These are phyloP conservation scores for Podaxis rugospora DNA, from an alignment of 768 basidiomycete genomes.

Conservation along the genomic window DNA sequence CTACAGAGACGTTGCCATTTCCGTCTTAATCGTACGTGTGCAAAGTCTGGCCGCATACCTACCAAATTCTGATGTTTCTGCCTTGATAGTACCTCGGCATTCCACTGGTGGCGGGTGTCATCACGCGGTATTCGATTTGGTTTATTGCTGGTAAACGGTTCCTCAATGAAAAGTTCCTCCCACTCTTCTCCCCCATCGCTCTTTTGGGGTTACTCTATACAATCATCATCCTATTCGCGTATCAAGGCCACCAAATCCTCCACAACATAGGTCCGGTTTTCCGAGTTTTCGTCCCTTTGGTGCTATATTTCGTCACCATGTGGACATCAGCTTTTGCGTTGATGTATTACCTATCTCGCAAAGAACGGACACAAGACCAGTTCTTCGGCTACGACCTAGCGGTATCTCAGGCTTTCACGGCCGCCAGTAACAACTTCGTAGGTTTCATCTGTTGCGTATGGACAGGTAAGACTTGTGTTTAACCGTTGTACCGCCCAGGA, in stretches of 20 bases:
- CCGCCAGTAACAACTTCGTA: slow-evolving; percentile 76
- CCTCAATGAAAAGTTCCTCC: slow-evolving; percentile 60
- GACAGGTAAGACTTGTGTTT: neutral
- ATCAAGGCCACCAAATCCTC: slow-evolving; percentile 64
- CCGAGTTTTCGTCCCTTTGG: slow-evolving; percentile 75
- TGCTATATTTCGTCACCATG: slow-evolving; percentile 77
- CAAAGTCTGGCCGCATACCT: neutral
- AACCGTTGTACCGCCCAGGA: slow-evolving; percentile 33
- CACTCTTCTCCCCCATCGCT: slow-evolving; percentile 61
- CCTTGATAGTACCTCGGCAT: slow-evolving; percentile 73
- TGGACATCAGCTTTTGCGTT: slow-evolving; percentile 58
- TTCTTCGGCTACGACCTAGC: slow-evolving; percentile 63
- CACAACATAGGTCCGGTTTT: slow-evolving; percentile 75
- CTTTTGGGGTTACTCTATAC: slow-evolving; percentile 80
- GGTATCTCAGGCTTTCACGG: slow-evolving; percentile 76
- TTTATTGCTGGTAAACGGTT: slow-evolving; percentile 37
- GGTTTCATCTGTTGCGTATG: slow-evolving; percentile 15
- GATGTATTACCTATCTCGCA: slow-evolving; percentile 39
- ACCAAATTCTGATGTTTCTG: neutral
- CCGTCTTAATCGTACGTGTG: slow-evolving; percentile 63
- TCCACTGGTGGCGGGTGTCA: slow-evolving; percentile 64
- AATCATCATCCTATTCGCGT: slow-evolving; percentile 71
- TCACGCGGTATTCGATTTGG: slow-evolving; percentile 61
- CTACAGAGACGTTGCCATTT: slow-evolving; percentile 59
- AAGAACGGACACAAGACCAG: slow-evolving; percentile 18